Evolutionary conservation across 2,329 filamentous ascomycete genomes (phyloP), one percentile per base, ranked within the genome.

Genomic region (Colletotrichum gigasporum): DNA sequence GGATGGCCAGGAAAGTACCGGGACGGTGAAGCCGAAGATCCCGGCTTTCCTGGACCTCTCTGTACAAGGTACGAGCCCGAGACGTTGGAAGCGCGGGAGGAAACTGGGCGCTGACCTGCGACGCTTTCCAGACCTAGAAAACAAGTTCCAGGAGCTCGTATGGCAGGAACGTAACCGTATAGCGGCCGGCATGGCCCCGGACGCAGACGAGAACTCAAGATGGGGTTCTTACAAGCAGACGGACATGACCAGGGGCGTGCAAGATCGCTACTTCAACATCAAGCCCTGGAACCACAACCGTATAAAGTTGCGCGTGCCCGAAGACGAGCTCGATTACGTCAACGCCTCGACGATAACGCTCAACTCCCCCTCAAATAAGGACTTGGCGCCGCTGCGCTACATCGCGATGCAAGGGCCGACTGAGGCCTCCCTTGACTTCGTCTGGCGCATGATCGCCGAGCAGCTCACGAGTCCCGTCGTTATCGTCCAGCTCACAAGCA

Each of bases 361-460:
- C 11, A 69, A 80, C 52, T 81, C 84, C 1, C 74, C 77, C 3
- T 72, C 79, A 11, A 75, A 79, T 55, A 73, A 75, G 0, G 62
- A 69, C 10, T 73, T 75, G 8, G 78, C 80, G 1, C 75, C 81
- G 3, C 78, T 85, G 48, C 79, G 85, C 57, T 98, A 96, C 77
- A 97, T 99, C 70, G 96, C 94, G 54, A 97, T 96, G 76, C 93
- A 96, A 79, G 96, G 96, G 0, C 96, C 96, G 5, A 97, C 94
- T 72, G 78, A 84, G 64, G 86, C 87, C 24, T 92, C 91, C 14
- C 84, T 91, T 58, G 87, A 90, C 69, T 93, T 97, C 73, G 92
- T 97, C 69, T 99, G 95, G 92, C 92, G 96, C 73, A 99, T 99
- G 96, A 83, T 97, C 34, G 92, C 92, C 75, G 90, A 96, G 72